These are phyloP conservation scores for Plasmodium knowlesi DNA, from an alignment of 169 alveolate species.

Conservation along the genomic window DNA sequence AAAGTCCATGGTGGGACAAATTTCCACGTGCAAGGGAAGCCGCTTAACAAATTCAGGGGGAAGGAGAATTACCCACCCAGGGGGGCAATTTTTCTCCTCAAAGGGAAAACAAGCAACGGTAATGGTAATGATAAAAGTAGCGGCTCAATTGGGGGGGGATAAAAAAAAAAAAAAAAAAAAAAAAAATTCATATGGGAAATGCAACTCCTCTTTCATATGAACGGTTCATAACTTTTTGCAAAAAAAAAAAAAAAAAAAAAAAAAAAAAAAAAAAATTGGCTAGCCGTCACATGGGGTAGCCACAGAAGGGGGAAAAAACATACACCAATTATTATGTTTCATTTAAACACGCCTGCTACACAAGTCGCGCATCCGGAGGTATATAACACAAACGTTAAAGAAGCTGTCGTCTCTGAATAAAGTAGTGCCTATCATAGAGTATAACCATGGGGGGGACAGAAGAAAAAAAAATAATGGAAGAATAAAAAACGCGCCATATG, in stretches of 20 bases:
- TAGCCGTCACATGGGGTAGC: neutral
- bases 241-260: neutral
- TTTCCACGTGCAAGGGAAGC: neutral
- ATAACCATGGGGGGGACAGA: neutral
- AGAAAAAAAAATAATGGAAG: neutral
- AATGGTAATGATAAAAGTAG: neutral
- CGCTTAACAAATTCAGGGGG: neutral
- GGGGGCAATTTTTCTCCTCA: neutral
- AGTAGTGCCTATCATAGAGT: neutral
- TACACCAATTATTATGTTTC: neutral
- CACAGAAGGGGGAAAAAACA: neutral
- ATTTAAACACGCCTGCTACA: neutral
- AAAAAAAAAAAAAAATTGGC: neutral
- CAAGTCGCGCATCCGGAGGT: neutral
- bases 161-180: neutral
- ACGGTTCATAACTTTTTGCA: neutral
- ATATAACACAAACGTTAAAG: neutral
- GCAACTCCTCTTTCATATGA: neutral
- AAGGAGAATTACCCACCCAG: neutral
- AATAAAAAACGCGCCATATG: neutral
- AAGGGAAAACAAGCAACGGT: neutral
- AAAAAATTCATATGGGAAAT: neutral
- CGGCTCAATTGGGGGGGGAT: neutral
- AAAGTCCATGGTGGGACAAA: neutral
- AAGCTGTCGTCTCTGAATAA: neutral